Evolutionary conservation across 495 filamentous ascomycete species (phyloP), one percentile per base, ranked within the genome.

Genomic region (Articulospora tetracladia): DNA sequence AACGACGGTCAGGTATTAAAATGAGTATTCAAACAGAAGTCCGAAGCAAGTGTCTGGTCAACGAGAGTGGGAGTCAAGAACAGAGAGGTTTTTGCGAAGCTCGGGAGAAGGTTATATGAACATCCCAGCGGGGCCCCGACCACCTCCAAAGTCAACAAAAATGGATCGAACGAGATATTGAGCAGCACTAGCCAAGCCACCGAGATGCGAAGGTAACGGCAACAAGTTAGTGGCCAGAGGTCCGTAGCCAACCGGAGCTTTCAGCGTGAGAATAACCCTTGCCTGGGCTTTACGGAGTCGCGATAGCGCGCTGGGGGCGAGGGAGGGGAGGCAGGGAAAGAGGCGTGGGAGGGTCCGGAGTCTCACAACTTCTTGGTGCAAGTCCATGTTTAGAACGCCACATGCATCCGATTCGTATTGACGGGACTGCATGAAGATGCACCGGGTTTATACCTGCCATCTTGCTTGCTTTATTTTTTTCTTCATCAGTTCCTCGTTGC

Each of bases 111-210:
- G 13, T 44, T 56, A 51, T 53, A 54, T 36, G 20, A 49, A 59
- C 2, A 53, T 25, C 27, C 30, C 20, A 13, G 36, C 41, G 10
- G 11, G 2, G 19, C 24, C 46, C 55, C 60, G 60, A 55, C 60
- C 60, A 63, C 53, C 48, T 47, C 53, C 58, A 32, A 55, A 62
- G n/a, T 63, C 60, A 63, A 63, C 60, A 58, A 59, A 50, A 44
- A n/a, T 20, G 28, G 28, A 17, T 25, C 46, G 48, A 2, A 44
- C 27, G n/a, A 27, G n/a, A 49, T 51, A 53, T 57, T 27, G 30
- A 28, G 60, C 47, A 19, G 23, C 51, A n/a, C 11, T 24, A 41
- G 10, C n/a, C 28, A 27, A 55, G 53, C 53, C 53, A 39, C 28
- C 53, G n/a, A 39, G 41, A 27, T 50, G 17, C 23, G 47, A 50